Evolutionary conservation across 352 stramenopile genomes (phyloP), one percentile per base, ranked within the genome.

Genomic region (Phytopythium litorale): DNA sequence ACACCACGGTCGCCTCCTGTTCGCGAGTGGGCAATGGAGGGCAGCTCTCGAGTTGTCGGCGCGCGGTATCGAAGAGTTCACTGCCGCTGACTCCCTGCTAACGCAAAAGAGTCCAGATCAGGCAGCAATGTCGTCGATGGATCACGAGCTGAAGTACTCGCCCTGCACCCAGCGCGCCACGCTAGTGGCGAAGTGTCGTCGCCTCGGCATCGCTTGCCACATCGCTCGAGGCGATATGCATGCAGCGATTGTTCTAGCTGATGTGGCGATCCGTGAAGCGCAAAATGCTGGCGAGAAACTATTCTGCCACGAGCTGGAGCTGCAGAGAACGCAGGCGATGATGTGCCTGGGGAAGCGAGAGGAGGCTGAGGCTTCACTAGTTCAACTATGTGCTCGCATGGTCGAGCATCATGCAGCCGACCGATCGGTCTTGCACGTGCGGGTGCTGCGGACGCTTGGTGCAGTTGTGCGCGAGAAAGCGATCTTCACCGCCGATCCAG

Each of bases 121-220:
- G 56, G 33, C 60, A 11, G 21, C 15, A 1, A 40, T 15, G 5
- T 9, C 42, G 16, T 52, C 28, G 7, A 50, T 89, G 19, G 75
- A 83, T 23, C 67, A 81, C 25, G 62, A 83, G 33, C 57, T 81
- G 16, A 71, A 73, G 35, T 83, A 67, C 49, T 75, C 68, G 11
- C 37, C 81, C 0, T 61, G 76, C 15, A 37, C 61, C 38, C 68
- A 63, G 51, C 60, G 45, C 28, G 75, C 74, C 40, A 79, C 75
- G 3, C 71, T 82, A 11, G 18, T 73, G 30, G 71, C 69, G 13
- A 78, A 74, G 21, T 85, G 76, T 43, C 67, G 70, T 12, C 60
- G 67, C 33, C 78, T 79, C 61, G n/a, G 46, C 33, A 56, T 84
- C 12, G 60, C 66, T 23, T 88, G 78, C 25, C 70, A 71, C 21